These are phyloP conservation scores for Tolypocladium album DNA, from an alignment of 2,329 filamentous ascomycete genomes.

Conservation along the genomic window DNA sequence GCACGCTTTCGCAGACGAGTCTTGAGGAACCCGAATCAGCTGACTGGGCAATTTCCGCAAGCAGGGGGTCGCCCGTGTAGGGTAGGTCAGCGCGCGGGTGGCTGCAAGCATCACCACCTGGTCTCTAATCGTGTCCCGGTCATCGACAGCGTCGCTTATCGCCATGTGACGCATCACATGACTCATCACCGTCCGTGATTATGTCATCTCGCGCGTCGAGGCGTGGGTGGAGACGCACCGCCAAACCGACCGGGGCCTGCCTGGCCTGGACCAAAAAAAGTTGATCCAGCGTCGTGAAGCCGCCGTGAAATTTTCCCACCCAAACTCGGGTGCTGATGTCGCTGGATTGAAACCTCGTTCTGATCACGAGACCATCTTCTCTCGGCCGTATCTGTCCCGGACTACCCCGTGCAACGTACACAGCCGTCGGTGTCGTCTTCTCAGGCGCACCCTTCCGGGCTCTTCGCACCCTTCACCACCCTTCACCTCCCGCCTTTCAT, in stretches of 20 bases:
- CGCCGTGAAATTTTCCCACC: conserved; percentile 23
- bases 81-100: background rate
- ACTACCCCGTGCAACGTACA: too few species aligned
- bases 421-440: background rate
- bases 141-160: background rate
- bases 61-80: background rate
- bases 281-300: conserved; percentile 15
- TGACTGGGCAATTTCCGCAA: background rate
- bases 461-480: background rate
- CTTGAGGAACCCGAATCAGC: background rate
- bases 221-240: background rate
- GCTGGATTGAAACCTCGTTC: conserved; percentile 2
- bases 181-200: conserved; percentile 5
- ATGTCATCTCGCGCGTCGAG: conserved; percentile 9
- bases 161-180: conserved; percentile 10
- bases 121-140: background rate
- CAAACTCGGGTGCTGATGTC: conserved; percentile 10
- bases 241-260: background rate
- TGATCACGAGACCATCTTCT: background rate
- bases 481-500: conserved; percentile 4
- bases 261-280: conserved; percentile 17
- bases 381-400: background rate
- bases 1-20: background rate
- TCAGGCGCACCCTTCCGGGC: background rate
- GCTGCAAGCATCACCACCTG: background rate